These are phyloP conservation scores for Cutaneotrichosporon arboriforme DNA, from an alignment of 1,284 basidiomycete genomes.

Conservation along the genomic window DNA sequence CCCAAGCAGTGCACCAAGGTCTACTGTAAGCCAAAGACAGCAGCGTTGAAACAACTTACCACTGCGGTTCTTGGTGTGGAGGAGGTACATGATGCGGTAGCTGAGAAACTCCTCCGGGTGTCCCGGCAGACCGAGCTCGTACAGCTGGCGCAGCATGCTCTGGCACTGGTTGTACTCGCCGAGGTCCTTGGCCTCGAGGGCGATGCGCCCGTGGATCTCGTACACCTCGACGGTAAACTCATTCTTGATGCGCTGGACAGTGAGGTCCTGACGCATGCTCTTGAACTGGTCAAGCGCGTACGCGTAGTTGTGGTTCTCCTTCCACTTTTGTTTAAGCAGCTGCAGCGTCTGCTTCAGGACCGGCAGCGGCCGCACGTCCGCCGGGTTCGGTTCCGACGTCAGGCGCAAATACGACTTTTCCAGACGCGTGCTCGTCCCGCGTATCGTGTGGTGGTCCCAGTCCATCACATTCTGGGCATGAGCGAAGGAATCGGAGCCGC, in stretches of 20 bases:
- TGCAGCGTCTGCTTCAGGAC: constrained; percentile 79
- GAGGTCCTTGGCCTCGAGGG: constrained; percentile 91
- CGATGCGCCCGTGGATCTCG: constrained; percentile 96
- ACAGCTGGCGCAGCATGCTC: constrained; percentile 79
- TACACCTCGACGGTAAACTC: constrained; percentile 97
- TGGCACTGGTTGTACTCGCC: constrained; percentile 99
- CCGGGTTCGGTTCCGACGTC: constrained; percentile 94
- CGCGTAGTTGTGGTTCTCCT: constrained; percentile 68
- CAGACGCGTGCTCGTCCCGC: constrained; percentile 78
- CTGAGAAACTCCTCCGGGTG: constrained; percentile 92
- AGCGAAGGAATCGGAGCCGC: too few species aligned
- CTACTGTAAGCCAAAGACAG: constrained; percentile 49
- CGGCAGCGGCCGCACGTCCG: constrained; percentile 82
- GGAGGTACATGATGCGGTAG: constrained; percentile 91
- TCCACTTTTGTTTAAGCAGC: constrained; percentile 85
- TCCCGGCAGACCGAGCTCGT: constrained; percentile 85
- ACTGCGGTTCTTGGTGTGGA: constrained; percentile 89
- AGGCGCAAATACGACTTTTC: constrained; percentile 96
- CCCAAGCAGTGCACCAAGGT: constrained; percentile 91
- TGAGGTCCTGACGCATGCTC: constrained; percentile 93
- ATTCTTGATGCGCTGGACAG: constrained; percentile 98
- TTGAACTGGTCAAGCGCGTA: constrained; percentile 99
- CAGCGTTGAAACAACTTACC: constrained; percentile 55
- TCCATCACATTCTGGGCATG: constrained; percentile 88
- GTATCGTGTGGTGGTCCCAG: constrained; percentile 94